Conservation (phyloP, 179 eudicot genomes). For the Silene coronaria region DNA sequence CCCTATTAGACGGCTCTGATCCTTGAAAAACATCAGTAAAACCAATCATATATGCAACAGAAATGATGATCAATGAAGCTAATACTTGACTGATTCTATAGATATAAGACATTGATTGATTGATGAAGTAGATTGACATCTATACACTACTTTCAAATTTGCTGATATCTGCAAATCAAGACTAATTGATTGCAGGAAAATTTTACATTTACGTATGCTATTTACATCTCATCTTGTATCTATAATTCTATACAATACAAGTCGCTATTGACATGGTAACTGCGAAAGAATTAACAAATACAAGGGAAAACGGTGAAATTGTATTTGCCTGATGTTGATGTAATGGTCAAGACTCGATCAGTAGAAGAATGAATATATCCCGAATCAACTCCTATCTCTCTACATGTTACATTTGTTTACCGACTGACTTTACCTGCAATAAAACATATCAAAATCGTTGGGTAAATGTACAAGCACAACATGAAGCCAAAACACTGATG, state of each 20-base stretch:
- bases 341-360: background rate
- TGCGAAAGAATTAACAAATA: slow-evolving; percentile 7
- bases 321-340: slow-evolving; percentile 1
- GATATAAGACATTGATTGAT: background rate
- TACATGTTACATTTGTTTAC: slow-evolving; percentile 16
- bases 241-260: slow-evolving; percentile 12
- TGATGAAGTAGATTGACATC: background rate
- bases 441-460: background rate
- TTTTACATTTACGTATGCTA: slow-evolving; percentile 1
- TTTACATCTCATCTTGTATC: slow-evolving; percentile 20
- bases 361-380: background rate
- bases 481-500: background rate
- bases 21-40: no score
- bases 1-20: no score
- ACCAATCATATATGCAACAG: no score
- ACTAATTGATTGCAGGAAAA: background rate
- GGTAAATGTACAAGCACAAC: background rate
- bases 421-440: slow-evolving; percentile 15
- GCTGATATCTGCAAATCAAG: slow-evolving; percentile 2
- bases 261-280: slow-evolving; percentile 16
- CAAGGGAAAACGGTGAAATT: background rate
- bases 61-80: background rate
- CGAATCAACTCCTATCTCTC: slow-evolving; percentile 14
- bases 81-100: background rate
- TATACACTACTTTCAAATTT: background rate